Percentiles rank a stretch among this genome's conserved stretches.
phyloP scores from a whole-genome alignment of 2,329 filamentous ascomycete genomes.

The Arthrocladium fulminans region DNA sequence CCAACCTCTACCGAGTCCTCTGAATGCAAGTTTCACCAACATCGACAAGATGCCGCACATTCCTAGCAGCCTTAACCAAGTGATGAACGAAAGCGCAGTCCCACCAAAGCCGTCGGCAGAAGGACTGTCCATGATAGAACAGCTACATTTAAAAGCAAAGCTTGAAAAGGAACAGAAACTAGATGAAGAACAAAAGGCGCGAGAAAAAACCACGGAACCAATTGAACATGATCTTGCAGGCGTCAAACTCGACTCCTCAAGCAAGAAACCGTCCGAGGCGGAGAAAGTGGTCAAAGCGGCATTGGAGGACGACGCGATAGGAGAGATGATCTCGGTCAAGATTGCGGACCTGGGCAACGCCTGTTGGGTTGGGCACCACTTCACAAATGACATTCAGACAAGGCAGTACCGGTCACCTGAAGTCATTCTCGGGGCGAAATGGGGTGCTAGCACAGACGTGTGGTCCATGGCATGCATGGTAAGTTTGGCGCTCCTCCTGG shows the following conservation, averaged over 20 bases:
- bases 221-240: constrained; percentile 88
- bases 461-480: constrained; percentile 99
- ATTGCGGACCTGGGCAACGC: constrained; percentile 97
- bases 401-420: constrained; percentile 94
- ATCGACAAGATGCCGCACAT: constrained; percentile 56
- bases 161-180: constrained; percentile 24
- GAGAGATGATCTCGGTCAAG: constrained; percentile 82
- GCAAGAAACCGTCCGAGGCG: constrained; percentile 51
- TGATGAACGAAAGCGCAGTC: constrained; percentile 59
- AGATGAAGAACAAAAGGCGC: constrained; percentile 33
- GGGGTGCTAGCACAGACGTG: constrained; percentile 98
- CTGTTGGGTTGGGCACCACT: constrained; percentile 98
- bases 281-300: constrained; percentile 43
- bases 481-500: constrained; percentile 27
- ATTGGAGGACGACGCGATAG: constrained; percentile 47
- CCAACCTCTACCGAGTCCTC: constrained; percentile 86
- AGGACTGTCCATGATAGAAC: constrained; percentile 51
- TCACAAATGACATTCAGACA: constrained; percentile 98
- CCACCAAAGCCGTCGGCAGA: constrained; percentile 22
- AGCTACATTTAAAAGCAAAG: constrained; percentile 42
- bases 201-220: constrained; percentile 65
- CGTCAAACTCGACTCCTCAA: constrained; percentile 64
- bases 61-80: constrained; percentile 65
- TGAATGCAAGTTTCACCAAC: constrained; percentile 84
- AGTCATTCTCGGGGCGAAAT: constrained; percentile 92